Evolutionary conservation across 2,329 filamentous ascomycete genomes (phyloP).

Genomic region (Phialemoniopsis sp.): DNA sequence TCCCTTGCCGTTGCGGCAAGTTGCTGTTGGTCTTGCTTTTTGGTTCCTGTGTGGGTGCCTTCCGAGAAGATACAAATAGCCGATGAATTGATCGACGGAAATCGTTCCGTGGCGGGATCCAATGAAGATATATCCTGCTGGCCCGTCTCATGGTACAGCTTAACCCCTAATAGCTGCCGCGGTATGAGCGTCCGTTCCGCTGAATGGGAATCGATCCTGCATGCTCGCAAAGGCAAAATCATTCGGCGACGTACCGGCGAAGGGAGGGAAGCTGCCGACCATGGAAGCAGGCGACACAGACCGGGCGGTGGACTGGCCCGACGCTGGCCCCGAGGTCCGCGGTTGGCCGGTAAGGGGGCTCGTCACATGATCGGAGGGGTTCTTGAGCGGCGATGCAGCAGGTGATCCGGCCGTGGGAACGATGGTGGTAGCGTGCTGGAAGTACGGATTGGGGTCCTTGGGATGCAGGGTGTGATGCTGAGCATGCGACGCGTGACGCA

Average conservation of each 20-base stretch:
- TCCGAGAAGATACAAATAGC: too few species aligned
- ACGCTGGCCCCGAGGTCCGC: slow-evolving; percentile 10
- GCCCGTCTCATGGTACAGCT: slow-evolving; percentile 4
- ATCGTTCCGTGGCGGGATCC: too few species aligned
- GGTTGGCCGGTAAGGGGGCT: slow-evolving; percentile 21
- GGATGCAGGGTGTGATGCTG: slow-evolving; percentile 38
- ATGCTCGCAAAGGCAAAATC: slow-evolving; percentile 36
- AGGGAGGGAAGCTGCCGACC: slow-evolving; percentile 36
- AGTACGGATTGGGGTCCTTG: slow-evolving; percentile 27
- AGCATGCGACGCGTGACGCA: slow-evolving; percentile 27
- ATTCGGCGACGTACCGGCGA: slow-evolving; percentile 40
- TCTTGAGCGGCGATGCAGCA: slow-evolving; percentile 23
- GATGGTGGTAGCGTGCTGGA: slow-evolving; percentile 21
- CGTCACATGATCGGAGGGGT: background rate
- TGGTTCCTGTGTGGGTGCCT: too few species aligned
- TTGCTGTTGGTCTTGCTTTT: too few species aligned
- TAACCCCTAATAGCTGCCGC: slow-evolving; percentile 43
- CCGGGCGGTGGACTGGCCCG: slow-evolving; percentile 27
- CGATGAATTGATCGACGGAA: too few species aligned
- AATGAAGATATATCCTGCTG: too few species aligned
- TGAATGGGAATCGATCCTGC: slow-evolving; percentile 44
- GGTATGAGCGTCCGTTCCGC: slow-evolving; percentile 40
- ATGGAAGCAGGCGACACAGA: slow-evolving; percentile 41
- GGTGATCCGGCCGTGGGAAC: slow-evolving; percentile 24
- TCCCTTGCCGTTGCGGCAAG: too few species aligned